Conservation (phyloP, 179 eudicot genomes). For the Spergularia azorica region DNA sequence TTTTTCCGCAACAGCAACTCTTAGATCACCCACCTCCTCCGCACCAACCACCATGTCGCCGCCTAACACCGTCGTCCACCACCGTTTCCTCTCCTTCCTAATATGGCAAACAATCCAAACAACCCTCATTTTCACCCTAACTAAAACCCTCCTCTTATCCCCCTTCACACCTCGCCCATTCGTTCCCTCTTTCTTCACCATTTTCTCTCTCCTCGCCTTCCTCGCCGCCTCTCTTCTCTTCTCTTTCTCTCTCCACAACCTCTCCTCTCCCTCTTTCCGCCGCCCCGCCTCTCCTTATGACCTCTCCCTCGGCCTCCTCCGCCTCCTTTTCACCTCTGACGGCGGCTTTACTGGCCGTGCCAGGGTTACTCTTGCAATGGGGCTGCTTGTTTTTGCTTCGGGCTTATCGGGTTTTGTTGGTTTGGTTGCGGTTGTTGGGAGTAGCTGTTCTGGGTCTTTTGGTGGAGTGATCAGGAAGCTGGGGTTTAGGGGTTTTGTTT, state of each 20-base stretch:
- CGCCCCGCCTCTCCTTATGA: slow-evolving; percentile 48
- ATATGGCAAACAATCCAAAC: slow-evolving; percentile 74
- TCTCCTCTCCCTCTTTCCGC: slow-evolving; percentile 43
- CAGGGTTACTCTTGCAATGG: slow-evolving; percentile 41
- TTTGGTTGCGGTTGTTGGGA: slow-evolving; percentile 33
- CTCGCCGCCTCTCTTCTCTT: slow-evolving; percentile 35
- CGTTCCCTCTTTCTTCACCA: slow-evolving; percentile 35
- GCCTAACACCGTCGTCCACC: slow-evolving; percentile 26
- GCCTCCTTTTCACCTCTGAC: slow-evolving; percentile 40
- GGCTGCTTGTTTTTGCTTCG: slow-evolving; percentile 39
- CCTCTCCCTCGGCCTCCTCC: slow-evolving; percentile 40
- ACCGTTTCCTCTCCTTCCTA: slow-evolving; percentile 64
- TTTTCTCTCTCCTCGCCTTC: slow-evolving; percentile 28
- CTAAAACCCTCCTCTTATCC: slow-evolving; percentile 44
- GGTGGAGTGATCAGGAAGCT: slow-evolving; percentile 17
- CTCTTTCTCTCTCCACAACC: slow-evolving; percentile 29
- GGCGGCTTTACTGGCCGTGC: slow-evolving; percentile 43
- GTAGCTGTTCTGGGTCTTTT: slow-evolving; percentile 28
- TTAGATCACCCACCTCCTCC: too few species aligned
- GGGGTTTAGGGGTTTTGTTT: slow-evolving; percentile 52
- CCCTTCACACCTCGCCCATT: slow-evolving; percentile 34
- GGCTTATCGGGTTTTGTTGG: slow-evolving; percentile 44
- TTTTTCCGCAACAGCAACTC: too few species aligned
- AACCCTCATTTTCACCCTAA: slow-evolving; percentile 38
- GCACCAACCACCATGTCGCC: slow-evolving; percentile 3